phyloP scores from a whole-genome alignment of 1,284 basidiomycete species.

The Rhodotorula sp. region DNA sequence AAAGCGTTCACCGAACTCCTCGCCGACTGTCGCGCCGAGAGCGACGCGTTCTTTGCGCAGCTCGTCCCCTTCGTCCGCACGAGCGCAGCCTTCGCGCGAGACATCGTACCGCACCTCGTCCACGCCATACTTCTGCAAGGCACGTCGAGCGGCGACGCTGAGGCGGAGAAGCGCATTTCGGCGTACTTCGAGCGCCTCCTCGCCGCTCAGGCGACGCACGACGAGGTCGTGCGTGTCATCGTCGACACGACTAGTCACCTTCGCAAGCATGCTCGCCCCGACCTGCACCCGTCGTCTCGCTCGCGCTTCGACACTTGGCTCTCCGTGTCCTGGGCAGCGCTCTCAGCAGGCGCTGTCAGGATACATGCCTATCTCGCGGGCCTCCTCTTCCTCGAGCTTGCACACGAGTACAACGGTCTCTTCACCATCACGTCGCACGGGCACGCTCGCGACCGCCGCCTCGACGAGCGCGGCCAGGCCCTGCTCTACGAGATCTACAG shows the following conservation, averaged over 20 bases:
- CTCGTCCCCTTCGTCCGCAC: conserved; percentile 62
- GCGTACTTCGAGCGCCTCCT: conserved; percentile 56
- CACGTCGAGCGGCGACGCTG: conserved; percentile 9
- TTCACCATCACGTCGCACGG: conserved; percentile 15
- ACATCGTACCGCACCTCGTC: conserved; percentile 72
- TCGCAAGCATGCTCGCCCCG: conserved; percentile 62
- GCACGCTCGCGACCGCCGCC: conserved; percentile 2
- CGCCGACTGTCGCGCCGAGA: conserved; percentile 60
- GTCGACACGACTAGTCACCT: conserved; percentile 80
- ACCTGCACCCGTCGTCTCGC: conserved; percentile 52
- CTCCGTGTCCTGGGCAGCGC: conserved; percentile 68
- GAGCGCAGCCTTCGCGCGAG: conserved; percentile 63
- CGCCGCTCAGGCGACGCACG: conserved; percentile 13
- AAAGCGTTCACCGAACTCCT: conserved; percentile 63
- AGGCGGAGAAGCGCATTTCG: conserved; percentile 29
- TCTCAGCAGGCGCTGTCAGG: conserved; percentile 71
- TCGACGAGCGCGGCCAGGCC: conserved; percentile 56
- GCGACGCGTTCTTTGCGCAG: conserved; percentile 69
- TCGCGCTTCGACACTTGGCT: conserved; percentile 80
- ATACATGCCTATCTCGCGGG: conserved; percentile 85
- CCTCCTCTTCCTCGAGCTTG: conserved; percentile 84
- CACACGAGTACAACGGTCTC: conserved; percentile 58
- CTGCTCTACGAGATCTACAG: conserved; percentile 88
- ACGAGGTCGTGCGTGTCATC: conserved; percentile 62
- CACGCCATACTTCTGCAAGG: conserved; percentile 62